Evolutionary conservation across 495 filamentous ascomycete species (phyloP), one percentile per base, ranked within the genome.

Genomic region (Lophiostoma macrostomum): DNA sequence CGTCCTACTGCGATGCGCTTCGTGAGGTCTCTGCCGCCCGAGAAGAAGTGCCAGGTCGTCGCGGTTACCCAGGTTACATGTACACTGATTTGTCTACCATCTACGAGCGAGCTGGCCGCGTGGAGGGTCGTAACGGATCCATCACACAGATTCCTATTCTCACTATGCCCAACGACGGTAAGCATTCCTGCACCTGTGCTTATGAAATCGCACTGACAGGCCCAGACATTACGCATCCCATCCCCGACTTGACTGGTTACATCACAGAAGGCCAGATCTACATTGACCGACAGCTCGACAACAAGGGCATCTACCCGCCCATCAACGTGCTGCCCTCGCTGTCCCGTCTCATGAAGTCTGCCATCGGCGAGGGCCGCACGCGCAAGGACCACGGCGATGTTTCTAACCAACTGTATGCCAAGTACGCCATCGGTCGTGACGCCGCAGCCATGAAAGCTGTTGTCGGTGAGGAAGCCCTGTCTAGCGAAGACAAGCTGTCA

Each of bases 11-110:
- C 70, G 94, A 99, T 71, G 94, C 94, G 58, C 83, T 99, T 56
- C 94, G 94, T 74, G 94, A 96, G 71, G 91, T 96, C 34, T 99
- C 94, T 13, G 90, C 94, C 37, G 94, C 94, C 32, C 81, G 94
- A 73, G 94, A 99, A 80, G 94, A 99, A 87, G 94, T 99, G 35
- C 94, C 94, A 51, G 94, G 94, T 78, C 91, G 94, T 72, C 90
- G 94, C 80, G 94, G 94, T 77, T 99, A 95, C 76, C 94, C 94
- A 42, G 94, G 94, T 89, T 99, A 99, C 79, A 99, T 99, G 94
- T 99, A 99, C 78, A 99, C 94, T 49, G 94, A 99, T 84, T 86
- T 99, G 81, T 95, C 94, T 40, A 99, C 94, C 63, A 93, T 99
- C 64, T 99, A 99, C 76, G 94, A 99, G 72, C 90, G 94, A 76